phyloP scores from a whole-genome alignment of 148 eudicot species.

The Rhododendron ferrugineum region DNA sequence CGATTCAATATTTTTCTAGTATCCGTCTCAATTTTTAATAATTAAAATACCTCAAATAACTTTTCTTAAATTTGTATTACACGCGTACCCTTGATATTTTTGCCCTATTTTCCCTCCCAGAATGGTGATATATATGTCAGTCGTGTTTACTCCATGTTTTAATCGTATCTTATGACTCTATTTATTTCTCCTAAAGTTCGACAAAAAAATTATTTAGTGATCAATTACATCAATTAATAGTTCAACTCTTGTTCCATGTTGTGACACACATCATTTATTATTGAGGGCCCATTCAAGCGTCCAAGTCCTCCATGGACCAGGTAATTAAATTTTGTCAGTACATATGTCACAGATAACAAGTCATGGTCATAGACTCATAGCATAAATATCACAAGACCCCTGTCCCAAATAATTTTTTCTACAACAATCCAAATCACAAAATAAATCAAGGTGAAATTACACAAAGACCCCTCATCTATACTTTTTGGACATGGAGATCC shows the following conservation, averaged over 20 bases:
- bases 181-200: background rate
- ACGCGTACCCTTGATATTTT: no score
- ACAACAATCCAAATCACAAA: background rate
- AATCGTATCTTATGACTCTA: background rate
- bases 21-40: background rate
- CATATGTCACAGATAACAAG: slow-evolving; percentile 11
- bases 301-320: background rate
- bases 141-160: no score
- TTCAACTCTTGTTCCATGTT: background rate
- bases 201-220: background rate
- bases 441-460: no score
- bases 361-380: background rate
- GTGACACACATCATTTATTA: background rate
- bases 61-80: background rate
- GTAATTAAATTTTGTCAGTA: background rate
- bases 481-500: no score
- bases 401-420: background rate
- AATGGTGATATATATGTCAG: no score
- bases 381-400: slow-evolving; percentile 6
- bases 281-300: slow-evolving; percentile 19
- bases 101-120: background rate
- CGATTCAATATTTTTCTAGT: background rate
- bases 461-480: no score
- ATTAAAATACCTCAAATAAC: background rate
- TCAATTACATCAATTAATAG: background rate